phyloP scores from a whole-genome alignment of 768 basidiomycete species.

The Boletus rubroflammeus region DNA sequence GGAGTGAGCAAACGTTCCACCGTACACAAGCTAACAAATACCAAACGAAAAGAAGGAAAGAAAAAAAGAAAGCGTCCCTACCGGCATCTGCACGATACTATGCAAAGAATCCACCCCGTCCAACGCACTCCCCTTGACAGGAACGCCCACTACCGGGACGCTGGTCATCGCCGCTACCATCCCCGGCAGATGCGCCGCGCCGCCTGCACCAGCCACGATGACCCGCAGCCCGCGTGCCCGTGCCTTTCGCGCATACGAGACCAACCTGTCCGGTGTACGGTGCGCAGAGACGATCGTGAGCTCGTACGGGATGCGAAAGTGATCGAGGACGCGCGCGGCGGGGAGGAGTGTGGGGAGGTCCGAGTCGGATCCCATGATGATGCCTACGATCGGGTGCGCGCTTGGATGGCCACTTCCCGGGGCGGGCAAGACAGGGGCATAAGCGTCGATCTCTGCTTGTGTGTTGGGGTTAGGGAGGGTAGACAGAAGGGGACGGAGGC shows the following conservation, averaged over 20 bases:
- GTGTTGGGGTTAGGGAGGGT: slow-evolving; percentile 46
- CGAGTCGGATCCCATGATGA: slow-evolving; percentile 99
- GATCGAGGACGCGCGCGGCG: slow-evolving; percentile 77
- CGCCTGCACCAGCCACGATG: slow-evolving; percentile 96
- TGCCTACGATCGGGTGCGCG: slow-evolving; percentile 73
- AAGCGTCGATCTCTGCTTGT: slow-evolving; percentile 47
- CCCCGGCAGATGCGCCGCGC: slow-evolving; percentile 95
- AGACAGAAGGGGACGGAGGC: slow-evolving; percentile 72
- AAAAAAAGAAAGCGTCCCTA: slow-evolving; percentile 39
- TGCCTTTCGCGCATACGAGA: slow-evolving; percentile 77
- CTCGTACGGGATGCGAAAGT: slow-evolving; percentile 86
- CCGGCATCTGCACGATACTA: slow-evolving; percentile 99
- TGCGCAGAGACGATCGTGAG: slow-evolving; percentile 96
- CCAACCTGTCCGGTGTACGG: slow-evolving; percentile 84
- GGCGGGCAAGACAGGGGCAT: slow-evolving; percentile 45
- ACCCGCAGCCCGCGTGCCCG: slow-evolving; percentile 60
- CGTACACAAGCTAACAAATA: background rate
- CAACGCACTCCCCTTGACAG: slow-evolving; percentile 89
- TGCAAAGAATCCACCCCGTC: slow-evolving; percentile 97
- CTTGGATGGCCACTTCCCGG: slow-evolving; percentile 56
- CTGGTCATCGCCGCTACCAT: slow-evolving; percentile 97
- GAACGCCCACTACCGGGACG: slow-evolving; percentile 92
- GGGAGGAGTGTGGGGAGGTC: slow-evolving; percentile 93
- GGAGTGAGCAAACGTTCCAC: background rate
- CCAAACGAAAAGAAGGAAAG: background rate